Conservation (phyloP, 2,329 filamentous ascomycete genomes). For the Leptographium flavum region DNA sequence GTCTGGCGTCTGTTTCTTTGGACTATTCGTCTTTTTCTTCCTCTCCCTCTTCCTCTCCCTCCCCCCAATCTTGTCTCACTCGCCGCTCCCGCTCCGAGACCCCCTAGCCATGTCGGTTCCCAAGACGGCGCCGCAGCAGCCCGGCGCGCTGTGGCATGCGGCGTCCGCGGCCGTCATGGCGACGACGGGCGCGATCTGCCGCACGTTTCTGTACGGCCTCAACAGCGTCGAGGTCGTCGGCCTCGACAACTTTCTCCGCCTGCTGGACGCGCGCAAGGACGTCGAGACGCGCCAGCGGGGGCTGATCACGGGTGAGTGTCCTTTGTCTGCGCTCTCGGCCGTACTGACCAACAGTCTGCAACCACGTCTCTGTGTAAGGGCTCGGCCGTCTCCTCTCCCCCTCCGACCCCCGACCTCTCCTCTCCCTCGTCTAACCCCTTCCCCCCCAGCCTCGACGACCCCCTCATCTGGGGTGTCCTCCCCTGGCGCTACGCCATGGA, state of each 20-base stretch:
- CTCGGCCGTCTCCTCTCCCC: neutral
- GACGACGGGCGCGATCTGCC: constrained; percentile 53
- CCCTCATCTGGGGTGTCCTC: constrained; percentile 81
- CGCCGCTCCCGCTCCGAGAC: neutral
- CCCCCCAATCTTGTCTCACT: neutral
- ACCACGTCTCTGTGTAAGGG: constrained; percentile 74
- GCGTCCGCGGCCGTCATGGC: constrained; percentile 65
- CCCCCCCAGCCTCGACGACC: constrained; percentile 67
- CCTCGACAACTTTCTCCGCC: constrained; percentile 56
- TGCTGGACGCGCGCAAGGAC: constrained; percentile 61
- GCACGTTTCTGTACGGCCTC: constrained; percentile 60
- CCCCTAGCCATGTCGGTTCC: neutral
- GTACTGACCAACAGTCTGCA: constrained; percentile 47
- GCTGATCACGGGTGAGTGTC: constrained; percentile 59
- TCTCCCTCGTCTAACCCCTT: neutral
- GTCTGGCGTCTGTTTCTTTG: too few species aligned
- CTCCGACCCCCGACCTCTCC: constrained; percentile 40
- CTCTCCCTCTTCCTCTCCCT: neutral
- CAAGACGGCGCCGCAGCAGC: constrained; percentile 21
- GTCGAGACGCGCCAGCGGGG: constrained; percentile 54
- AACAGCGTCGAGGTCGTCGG: constrained; percentile 67
- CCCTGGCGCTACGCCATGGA: constrained; percentile 60
- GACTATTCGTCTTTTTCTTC: neutral
- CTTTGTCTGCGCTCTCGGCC: neutral
- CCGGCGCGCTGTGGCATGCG: constrained; percentile 55